Evolutionary conservation across 1,139 yeast genomes (phyloP), one percentile per base, ranked within the genome.

Genomic region (Kodamaea sp.): DNA sequence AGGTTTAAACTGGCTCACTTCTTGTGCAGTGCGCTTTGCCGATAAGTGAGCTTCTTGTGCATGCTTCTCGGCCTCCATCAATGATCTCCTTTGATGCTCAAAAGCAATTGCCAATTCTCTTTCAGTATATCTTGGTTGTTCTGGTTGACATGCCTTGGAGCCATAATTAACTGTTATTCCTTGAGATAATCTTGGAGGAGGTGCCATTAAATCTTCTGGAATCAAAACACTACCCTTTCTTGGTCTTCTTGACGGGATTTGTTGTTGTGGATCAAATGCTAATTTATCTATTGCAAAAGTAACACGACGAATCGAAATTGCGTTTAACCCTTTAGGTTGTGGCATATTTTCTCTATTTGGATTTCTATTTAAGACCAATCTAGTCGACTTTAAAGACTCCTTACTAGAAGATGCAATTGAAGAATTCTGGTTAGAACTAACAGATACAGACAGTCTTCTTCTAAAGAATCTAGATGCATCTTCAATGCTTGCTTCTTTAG

Each of bases 201-300:
- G 79, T 0, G 83, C 82, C 29, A 70, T 58, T 27, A 81, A 52
- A 53, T 84, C 92, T 35, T 82, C 87, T 0, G 90, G 88, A 8
- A 88, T 78, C 29, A 84, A 57, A 6, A 89, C 90, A 53, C 86
- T 82, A 3, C 97, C 97, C 48, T 75, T 75, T 47, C 77, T 75
- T 2, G 97, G 97, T 44, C 82, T 75, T 49, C 96, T 68, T 1
- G 95, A 84, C 1, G 97, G 97, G 44, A 90, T 85, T 58, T 89
- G 97, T 55, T 90, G 97, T 29, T 96, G 97, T 2, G 97, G 97
- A 58, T 90, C 97, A 45, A 69, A 72, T 1, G 71, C 64, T 37
- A 88, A 71, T 43, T 80, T 75, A 45, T 84, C 83, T 9, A 84
- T 67, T 1, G 94, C 85, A 60, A 90, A 90, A 2, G 79, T 72